Base-by-base conservation (phyloP, 306 rosid species). In the Cicer bijugum region DNA sequence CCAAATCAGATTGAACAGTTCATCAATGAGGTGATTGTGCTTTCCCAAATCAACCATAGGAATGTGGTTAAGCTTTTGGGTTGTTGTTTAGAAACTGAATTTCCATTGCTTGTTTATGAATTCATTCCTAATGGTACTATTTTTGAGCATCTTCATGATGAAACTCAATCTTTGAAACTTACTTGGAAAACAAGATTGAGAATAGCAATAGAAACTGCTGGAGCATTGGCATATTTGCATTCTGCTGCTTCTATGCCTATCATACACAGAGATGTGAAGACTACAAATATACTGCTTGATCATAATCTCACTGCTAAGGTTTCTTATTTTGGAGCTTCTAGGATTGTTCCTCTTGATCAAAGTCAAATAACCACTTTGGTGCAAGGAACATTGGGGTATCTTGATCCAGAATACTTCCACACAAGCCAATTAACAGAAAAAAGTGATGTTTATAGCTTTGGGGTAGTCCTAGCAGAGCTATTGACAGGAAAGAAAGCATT, bases 361-460 rank as follows among this genome's bases (percentile, higher is more conserved):
- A 48, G 42, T 44, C 80, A 87, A 3, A 7, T 85, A 47, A 65
- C 78, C 0, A 87, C 91, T 1, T 51, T 87, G 77, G 89, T 85
- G 46, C 75, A 78, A 8, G 91, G 91, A n/a, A 87, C 91, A 12
- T 28, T 72, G 0, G 89, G 87, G 1, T 87, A 85, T 55, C 75
- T 87, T 6, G 89, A 87, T 28, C 89, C 89, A 0, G 84, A 86
- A 37, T 89, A 84, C 42, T 50, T 86, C 40, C 80, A 60, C 1
- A 76, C 86, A 6, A 82, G 87, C 19, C 81, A 80, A 1, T 43
- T 86, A 57, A 88, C 87, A 11, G 84, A 82, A 23, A 88, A 88
- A n/a, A 88, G 90, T 59, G 93, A 86, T 74, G 93, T 89, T 0
- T 85, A 87, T 40, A 84, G 93, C 20, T 89, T 89, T n/a, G 90